These are phyloP conservation scores for Actinidia arguta DNA, from an alignment of 179 eudicot genomes.

Conservation along the genomic window DNA sequence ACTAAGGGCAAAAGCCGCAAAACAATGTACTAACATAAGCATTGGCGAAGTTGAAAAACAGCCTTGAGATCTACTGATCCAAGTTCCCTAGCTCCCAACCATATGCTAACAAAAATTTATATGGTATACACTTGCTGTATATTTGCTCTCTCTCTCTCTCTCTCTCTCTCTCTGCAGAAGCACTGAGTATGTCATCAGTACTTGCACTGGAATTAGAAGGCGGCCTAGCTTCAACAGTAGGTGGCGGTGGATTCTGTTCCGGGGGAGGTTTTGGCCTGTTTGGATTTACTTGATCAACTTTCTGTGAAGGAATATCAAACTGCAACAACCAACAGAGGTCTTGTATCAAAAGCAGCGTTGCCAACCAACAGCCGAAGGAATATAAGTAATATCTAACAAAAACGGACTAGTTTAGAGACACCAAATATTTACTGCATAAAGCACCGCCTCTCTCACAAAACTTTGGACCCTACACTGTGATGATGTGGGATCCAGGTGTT, in stretches of 20 bases:
- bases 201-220: slow-evolving; percentile 15
- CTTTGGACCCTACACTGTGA: too few relatives aligned
- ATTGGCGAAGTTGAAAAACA: background rate
- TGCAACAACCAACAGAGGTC: slow-evolving; percentile 35
- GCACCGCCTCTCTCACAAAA: too few relatives aligned
- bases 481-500: too few relatives aligned
- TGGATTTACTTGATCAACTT: slow-evolving; percentile 76
- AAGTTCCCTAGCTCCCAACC: background rate
- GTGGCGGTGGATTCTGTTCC: slow-evolving; percentile 40
- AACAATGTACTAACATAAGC: background rate
- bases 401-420: too few relatives aligned
- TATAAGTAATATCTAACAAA: too few relatives aligned
- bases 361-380: too few relatives aligned
- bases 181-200: slow-evolving; percentile 55
- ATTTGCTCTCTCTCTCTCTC: background rate
- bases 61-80: background rate
- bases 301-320: slow-evolving; percentile 79
- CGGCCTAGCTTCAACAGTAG: background rate
- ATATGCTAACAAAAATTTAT: background rate
- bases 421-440: too few relatives aligned
- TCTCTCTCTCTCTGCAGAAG: slow-evolving; percentile 59
- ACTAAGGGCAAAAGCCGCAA: background rate
- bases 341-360: background rate
- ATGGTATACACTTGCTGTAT: background rate
- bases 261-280: slow-evolving; percentile 69